Evolutionary conservation across 2,329 filamentous ascomycete species (phyloP), one percentile per base, ranked within the genome.

Genomic region (Epichloe gansuensis): DNA sequence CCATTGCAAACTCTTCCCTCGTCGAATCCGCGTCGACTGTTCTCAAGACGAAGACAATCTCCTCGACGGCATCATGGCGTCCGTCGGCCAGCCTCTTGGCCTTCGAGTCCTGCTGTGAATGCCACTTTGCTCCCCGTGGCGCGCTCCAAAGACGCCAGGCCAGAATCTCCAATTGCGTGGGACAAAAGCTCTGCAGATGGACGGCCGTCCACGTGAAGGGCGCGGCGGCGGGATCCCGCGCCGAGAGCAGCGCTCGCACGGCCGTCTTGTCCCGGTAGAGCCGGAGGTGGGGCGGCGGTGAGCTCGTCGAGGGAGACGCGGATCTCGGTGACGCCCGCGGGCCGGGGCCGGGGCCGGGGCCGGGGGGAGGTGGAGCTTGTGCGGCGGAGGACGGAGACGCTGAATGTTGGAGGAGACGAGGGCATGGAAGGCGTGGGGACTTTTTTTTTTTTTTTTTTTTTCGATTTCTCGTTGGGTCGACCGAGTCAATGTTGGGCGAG

Each of bases 301-400:
- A 85, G 59, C 13, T 63, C 63, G 1, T 65, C 59, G n/a, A 66
- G 55, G 5, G 62, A 60, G 46, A 68, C 59, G 52, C 60, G 52
- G 54, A 67, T 56, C 28, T 58, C 54, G 9, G 47, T 52, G 3
- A 54, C 54, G 15, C 61, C 47, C 4, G 55, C 51, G 1, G 57
- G 57, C n/a, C 59, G 50, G n/a, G 60, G 50, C 17, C 17, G 17
- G 1, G 57, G 57, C n/a, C 59, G 50, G n/a, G 60, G 50, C 17
- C 17, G 17, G 9, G 63, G 54, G 1, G 59, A 61, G 1, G 61
- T 57, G 8, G 66, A 67, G 41, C 55, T 62, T n/a, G 65, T 63
- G 34, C 82, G 78, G 25, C 74, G 76, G 47, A 84, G 71, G 41
- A 80, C 69, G 8, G 77, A 80, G 51, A 82, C 67, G 52, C 72